These are phyloP conservation scores for Plenodomus tracheiphilus DNA, from an alignment of 2,329 filamentous ascomycete genomes.

Conservation along the genomic window DNA sequence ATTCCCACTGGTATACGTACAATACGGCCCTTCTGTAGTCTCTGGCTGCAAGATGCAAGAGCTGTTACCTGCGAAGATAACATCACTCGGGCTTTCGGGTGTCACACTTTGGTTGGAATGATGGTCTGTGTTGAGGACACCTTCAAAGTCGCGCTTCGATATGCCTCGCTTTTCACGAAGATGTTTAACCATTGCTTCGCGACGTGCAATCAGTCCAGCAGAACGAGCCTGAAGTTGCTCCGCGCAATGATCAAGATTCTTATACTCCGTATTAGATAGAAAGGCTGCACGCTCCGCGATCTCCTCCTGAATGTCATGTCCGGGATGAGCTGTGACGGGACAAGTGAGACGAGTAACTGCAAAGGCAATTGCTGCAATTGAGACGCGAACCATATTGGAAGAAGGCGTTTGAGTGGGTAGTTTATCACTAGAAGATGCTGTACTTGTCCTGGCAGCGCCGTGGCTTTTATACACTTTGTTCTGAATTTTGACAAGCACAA, in stretches of 20 bases:
- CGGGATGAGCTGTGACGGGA: constrained; percentile 9
- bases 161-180: constrained; percentile 37
- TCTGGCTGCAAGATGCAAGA: constrained; percentile 32
- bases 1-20: constrained; percentile 43
- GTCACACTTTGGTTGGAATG: constrained; percentile 20
- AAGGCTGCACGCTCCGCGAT: constrained; percentile 23
- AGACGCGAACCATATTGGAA: no score
- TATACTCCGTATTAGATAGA: constrained; percentile 33
- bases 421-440: constrained; percentile 1
- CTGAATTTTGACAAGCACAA: no score
- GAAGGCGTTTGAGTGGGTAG: background rate
- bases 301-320: constrained; percentile 14
- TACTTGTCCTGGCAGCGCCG: no score
- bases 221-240: constrained; percentile 43
- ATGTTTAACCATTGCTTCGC: constrained; percentile 41
- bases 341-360: constrained; percentile 6
- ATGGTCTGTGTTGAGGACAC: constrained; percentile 26
- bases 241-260: constrained; percentile 44
- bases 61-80: constrained; percentile 27
- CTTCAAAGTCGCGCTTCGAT: constrained; percentile 14
- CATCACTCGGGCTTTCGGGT: constrained; percentile 11
- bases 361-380: constrained; percentile 7
- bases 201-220: constrained; percentile 38
- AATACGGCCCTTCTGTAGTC: constrained; percentile 30
- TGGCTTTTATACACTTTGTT: constrained; percentile 1